Percentiles rank a stretch among this genome's conserved stretches.
phyloP scores from a whole-genome alignment of 805 yeast species.

The Millerago galiae region DNA sequence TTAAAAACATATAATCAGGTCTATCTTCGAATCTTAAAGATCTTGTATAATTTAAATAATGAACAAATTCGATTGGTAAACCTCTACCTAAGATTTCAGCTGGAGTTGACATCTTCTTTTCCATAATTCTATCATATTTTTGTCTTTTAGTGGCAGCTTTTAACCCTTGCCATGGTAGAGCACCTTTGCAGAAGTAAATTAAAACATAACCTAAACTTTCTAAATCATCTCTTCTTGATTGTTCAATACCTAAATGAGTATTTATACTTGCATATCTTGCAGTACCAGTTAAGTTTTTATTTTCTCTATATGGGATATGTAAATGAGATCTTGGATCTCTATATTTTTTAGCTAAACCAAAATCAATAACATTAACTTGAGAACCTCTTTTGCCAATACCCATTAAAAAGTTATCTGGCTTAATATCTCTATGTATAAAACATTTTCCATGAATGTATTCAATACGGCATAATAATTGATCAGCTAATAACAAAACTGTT shows the following conservation, averaged over 20 bases:
- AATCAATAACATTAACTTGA: conserved; percentile 94
- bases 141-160: conserved; percentile 96
- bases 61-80: conserved; percentile 80
- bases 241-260: conserved; percentile 96
- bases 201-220: conserved; percentile 93
- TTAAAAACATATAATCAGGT: conserved; percentile 87
- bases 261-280: conserved; percentile 94
- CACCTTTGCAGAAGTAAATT: conserved; percentile 90
- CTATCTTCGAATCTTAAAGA: conserved; percentile 91
- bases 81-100: conserved; percentile 85
- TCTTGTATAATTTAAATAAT: conserved; percentile 82
- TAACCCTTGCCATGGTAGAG: conserved; percentile 98
- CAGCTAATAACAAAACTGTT: conserved; percentile 88
- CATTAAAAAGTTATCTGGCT: conserved; percentile 87
- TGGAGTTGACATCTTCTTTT: conserved; percentile 87
- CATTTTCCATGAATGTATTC: conserved; percentile 95
- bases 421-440: conserved; percentile 92
- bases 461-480: conserved; percentile 88
- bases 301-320: conserved; percentile 94
- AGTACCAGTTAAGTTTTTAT: conserved; percentile 94
- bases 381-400: conserved; percentile 93
- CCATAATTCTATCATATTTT: conserved; percentile 93
- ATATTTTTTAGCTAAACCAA: conserved; percentile 90
- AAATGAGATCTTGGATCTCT: conserved; percentile 91
- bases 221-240: conserved; percentile 91